Evolutionary conservation across 2,329 filamentous ascomycete species (phyloP).

Genomic region (Penicillium sp.): DNA sequence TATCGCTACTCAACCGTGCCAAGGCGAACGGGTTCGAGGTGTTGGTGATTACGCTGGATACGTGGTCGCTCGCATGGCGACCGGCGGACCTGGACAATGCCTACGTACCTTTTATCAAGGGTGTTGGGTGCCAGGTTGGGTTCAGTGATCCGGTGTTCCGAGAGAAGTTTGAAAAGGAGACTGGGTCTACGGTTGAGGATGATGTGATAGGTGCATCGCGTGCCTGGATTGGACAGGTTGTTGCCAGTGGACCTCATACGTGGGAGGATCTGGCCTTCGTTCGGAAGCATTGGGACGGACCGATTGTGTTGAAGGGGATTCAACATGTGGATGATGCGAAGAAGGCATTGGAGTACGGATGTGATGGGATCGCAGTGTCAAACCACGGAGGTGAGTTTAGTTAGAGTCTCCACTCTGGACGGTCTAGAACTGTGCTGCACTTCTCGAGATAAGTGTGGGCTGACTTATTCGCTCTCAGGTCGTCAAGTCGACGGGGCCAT

Average conservation of each 20-base stretch:
- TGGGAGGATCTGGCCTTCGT: slow-evolving; percentile 68
- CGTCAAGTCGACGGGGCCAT: slow-evolving; percentile 58
- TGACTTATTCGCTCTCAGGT: slow-evolving; percentile 25
- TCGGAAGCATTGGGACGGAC: slow-evolving; percentile 64
- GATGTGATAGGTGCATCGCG: slow-evolving; percentile 55
- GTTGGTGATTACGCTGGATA: slow-evolving; percentile 74
- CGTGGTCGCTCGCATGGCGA: slow-evolving; percentile 69
- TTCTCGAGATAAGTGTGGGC: background rate
- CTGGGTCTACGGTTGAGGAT: slow-evolving; percentile 53
- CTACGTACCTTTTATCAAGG: slow-evolving; percentile 59
- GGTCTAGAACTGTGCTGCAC: background rate
- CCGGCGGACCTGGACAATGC: slow-evolving; percentile 68
- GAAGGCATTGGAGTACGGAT: slow-evolving; percentile 49
- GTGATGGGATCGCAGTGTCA: slow-evolving; percentile 56
- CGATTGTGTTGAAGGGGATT: slow-evolving; percentile 66
- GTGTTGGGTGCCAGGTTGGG: slow-evolving; percentile 64
- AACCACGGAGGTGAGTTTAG: slow-evolving; percentile 56
- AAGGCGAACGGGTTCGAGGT: slow-evolving; percentile 66
- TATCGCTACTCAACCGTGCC: slow-evolving; percentile 65
- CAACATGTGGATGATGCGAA: slow-evolving; percentile 56
- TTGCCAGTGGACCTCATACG: slow-evolving; percentile 57
- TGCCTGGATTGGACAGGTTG: slow-evolving; percentile 59
- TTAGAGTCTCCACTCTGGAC: background rate
- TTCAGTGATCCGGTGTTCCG: slow-evolving; percentile 71
- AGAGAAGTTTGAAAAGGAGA: slow-evolving; percentile 57